These are phyloP conservation scores for Leccinum variicolor DNA, from an alignment of 768 basidiomycete genomes.

Conservation along the genomic window DNA sequence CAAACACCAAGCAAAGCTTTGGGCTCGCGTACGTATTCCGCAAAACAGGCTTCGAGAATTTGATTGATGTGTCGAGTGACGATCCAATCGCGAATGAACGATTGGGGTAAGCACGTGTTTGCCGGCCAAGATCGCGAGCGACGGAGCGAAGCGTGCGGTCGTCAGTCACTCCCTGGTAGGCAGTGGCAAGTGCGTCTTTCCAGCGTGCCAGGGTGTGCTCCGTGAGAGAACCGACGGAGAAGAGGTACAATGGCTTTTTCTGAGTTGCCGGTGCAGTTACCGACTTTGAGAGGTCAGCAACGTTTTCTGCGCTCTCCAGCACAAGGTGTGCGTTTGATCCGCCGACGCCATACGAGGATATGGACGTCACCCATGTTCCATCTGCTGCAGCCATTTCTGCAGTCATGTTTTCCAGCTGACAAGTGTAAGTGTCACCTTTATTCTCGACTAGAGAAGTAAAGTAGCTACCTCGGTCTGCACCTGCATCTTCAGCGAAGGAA, in stretches of 20 bases:
- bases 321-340: conserved; percentile 35
- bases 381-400: conserved; percentile 27
- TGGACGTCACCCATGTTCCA: conserved; percentile 30
- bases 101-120: conserved; percentile 28
- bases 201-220: conserved; percentile 24
- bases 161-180: conserved; percentile 18
- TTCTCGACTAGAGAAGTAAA: neutral
- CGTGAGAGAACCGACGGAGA: conserved; percentile 28
- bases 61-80: conserved; percentile 19
- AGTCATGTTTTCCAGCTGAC: conserved; percentile 20
- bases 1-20: conserved; percentile 34
- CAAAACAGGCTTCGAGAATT: conserved; percentile 29
- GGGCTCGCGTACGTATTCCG: conserved; percentile 23
- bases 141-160: conserved; percentile 24
- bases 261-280: neutral
- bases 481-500: conserved; percentile 22
- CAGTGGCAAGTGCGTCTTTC: conserved; percentile 17
- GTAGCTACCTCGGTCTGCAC: conserved; percentile 22
- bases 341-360: conserved; percentile 34
- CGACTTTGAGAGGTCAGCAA: conserved; percentile 10
- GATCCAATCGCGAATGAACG: conserved; percentile 26
- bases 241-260: conserved; percentile 23
- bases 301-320: conserved; percentile 25
- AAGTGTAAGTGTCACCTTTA: too few relatives aligned
- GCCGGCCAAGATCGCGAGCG: conserved; percentile 27